These are phyloP conservation scores for Botrytis galanthina DNA, from an alignment of 2,329 filamentous ascomycete genomes.

Conservation along the genomic window DNA sequence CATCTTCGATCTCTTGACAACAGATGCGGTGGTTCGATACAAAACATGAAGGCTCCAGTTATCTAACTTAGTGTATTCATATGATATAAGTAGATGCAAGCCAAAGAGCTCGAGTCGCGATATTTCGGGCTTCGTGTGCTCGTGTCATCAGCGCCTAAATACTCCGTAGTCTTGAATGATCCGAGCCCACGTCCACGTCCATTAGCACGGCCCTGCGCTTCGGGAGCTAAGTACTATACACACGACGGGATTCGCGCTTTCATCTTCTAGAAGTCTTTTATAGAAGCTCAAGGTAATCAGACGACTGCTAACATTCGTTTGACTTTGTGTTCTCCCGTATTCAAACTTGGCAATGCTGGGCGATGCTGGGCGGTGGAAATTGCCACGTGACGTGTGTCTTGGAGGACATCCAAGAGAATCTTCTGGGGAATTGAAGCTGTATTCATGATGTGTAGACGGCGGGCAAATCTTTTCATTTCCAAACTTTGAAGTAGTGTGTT, in stretches of 20 bases:
- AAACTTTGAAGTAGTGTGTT: neutral
- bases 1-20: neutral
- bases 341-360: constrained; percentile 1
- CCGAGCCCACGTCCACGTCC: neutral
- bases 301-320: neutral
- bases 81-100: neutral
- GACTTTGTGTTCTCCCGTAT: neutral
- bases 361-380: constrained; percentile 4
- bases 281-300: neutral
- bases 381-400: neutral
- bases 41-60: neutral
- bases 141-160: neutral
- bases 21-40: neutral
- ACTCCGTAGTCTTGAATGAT: neutral
- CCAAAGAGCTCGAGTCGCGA: neutral
- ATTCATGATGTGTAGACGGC: neutral
- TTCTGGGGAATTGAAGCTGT: neutral
- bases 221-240: neutral
- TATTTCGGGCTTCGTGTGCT: neutral
- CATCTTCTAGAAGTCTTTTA: neutral
- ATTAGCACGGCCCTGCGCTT: neutral
- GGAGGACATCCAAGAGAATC: neutral
- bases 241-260: neutral
- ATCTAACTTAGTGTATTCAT: neutral
- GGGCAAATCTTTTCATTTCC: neutral